phyloP scores from a whole-genome alignment of 2,329 filamentous ascomycete species.

The Zymoseptoria pseudotritici region DNA sequence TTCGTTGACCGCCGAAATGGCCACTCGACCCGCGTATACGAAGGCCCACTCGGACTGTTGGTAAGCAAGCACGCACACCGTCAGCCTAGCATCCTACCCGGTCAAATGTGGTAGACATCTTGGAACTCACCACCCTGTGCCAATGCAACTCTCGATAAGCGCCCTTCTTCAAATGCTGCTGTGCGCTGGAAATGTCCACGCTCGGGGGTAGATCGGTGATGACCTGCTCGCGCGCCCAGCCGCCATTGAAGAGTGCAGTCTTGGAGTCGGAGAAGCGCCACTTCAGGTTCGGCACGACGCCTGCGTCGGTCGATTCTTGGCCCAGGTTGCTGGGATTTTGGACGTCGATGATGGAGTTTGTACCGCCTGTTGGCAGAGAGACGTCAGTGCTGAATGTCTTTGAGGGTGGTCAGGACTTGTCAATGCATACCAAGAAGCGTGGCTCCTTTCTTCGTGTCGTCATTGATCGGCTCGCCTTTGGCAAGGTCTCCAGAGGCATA shows the following conservation, averaged over 20 bases:
- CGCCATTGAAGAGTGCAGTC: slow-evolving; percentile 54
- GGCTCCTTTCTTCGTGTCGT: slow-evolving; percentile 50
- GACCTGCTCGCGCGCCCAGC: slow-evolving; percentile 60
- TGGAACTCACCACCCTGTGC: slow-evolving; percentile 40
- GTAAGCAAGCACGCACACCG: neutral
- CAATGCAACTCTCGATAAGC: slow-evolving; percentile 59
- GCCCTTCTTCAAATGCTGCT: slow-evolving; percentile 61
- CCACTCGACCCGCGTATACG: slow-evolving; percentile 47
- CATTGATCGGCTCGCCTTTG: slow-evolving; percentile 51
- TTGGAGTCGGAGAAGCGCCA: slow-evolving; percentile 61
- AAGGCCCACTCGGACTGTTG: slow-evolving; percentile 43
- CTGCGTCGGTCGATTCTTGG: slow-evolving; percentile 54
- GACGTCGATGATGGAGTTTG: slow-evolving; percentile 53
- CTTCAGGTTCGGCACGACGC: slow-evolving; percentile 59
- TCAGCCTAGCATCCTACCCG: neutral
- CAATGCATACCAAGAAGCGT: slow-evolving; percentile 47
- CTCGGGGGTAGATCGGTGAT: slow-evolving; percentile 59
- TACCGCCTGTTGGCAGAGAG: slow-evolving; percentile 47
- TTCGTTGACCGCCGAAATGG: slow-evolving; percentile 46
- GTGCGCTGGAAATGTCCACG: slow-evolving; percentile 59
- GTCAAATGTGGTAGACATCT: neutral
- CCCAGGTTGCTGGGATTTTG: slow-evolving; percentile 59
- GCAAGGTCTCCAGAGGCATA: slow-evolving; percentile 31
- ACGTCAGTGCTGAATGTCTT: neutral
- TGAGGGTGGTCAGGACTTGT: neutral